Conservation (phyloP, 768 basidiomycete species). For the Phaeotremella skinneri region DNA sequence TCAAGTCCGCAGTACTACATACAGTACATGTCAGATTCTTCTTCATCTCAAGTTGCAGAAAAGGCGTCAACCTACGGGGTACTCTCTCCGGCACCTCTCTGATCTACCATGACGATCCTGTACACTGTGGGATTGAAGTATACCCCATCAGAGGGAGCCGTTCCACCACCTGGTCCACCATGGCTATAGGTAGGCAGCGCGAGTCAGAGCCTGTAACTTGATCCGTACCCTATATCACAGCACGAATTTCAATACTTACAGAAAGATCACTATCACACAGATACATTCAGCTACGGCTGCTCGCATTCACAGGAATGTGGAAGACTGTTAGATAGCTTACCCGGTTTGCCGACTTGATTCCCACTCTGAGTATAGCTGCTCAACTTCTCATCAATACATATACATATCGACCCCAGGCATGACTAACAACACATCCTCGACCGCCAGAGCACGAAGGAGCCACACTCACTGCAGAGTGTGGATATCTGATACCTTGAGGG, state of each 20-base stretch:
- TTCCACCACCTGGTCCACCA: conserved; percentile 62
- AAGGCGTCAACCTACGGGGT: conserved; percentile 62
- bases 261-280: conserved; percentile 29
- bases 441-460: not conserved
- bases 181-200: conserved; percentile 16
- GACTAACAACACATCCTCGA: no score
- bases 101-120: conserved; percentile 78
- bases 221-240: not conserved
- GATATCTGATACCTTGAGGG: conserved; percentile 67
- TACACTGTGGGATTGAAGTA: conserved; percentile 86
- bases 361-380: conserved; percentile 81
- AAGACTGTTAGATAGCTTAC: conserved; percentile 50
- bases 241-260: conserved; percentile 13
- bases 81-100: conserved; percentile 82
- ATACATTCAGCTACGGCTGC: not conserved
- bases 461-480: conserved; percentile 70
- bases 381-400: no score
- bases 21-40: conserved; percentile 7
- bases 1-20: conserved; percentile 65
- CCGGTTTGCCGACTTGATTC: conserved; percentile 71
- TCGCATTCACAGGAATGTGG: not conserved
- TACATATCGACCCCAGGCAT: no score
- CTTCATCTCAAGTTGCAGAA: no score
- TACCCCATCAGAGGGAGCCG: conserved; percentile 63
- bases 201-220: not conserved